A percentile compares a stretch with the other conserved stretches of the same genome.
These are phyloP conservation scores for Deuterostichococcus epilithicus DNA, from an alignment of 139 green algal species.

Conservation along the genomic window DNA sequence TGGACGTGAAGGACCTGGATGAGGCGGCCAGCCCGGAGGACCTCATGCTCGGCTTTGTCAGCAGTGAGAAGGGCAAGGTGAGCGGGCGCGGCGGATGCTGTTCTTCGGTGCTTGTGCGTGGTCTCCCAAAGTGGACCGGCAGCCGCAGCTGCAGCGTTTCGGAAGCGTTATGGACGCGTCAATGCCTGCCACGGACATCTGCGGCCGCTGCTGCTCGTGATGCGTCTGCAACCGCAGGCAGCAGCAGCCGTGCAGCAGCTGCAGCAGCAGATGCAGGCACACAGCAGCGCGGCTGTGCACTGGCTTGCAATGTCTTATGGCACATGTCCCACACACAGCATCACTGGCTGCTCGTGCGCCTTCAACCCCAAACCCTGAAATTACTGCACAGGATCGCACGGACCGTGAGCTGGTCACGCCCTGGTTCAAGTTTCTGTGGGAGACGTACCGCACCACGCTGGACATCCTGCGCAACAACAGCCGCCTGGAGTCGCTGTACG, in stretches of 20 bases:
- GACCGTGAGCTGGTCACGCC: constrained; percentile 96
- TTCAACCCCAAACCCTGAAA: not conserved
- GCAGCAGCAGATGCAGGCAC: constrained; percentile 1
- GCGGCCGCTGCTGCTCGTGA: not conserved
- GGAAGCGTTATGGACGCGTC: too few relatives aligned
- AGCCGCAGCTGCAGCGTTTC: too few relatives aligned
- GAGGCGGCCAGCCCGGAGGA: constrained; percentile 93
- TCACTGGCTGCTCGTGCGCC: not conserved
- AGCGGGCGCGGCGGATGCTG: not conserved
- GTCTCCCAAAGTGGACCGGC: not conserved
- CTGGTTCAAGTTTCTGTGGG: constrained; percentile 99
- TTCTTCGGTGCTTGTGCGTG: not conserved
- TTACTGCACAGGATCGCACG: constrained; percentile 73
- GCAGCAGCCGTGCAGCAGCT: not conserved
- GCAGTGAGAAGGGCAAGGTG: constrained; percentile 87
- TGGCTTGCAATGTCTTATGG: too few relatives aligned
- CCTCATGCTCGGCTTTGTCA: constrained; percentile 96
- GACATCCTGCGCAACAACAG: constrained; percentile 97
- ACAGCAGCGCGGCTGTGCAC: too few relatives aligned
- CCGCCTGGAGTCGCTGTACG: constrained; percentile 94
- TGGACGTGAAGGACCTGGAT: constrained; percentile 93
- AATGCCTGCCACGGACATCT: not conserved
- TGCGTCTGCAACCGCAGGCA: not conserved
- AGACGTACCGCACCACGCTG: constrained; percentile 92
- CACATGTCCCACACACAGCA: too few relatives aligned